phyloP scores from a whole-genome alignment of 2,329 filamentous ascomycete genomes.

The Aspergillus ochraceus region DNA sequence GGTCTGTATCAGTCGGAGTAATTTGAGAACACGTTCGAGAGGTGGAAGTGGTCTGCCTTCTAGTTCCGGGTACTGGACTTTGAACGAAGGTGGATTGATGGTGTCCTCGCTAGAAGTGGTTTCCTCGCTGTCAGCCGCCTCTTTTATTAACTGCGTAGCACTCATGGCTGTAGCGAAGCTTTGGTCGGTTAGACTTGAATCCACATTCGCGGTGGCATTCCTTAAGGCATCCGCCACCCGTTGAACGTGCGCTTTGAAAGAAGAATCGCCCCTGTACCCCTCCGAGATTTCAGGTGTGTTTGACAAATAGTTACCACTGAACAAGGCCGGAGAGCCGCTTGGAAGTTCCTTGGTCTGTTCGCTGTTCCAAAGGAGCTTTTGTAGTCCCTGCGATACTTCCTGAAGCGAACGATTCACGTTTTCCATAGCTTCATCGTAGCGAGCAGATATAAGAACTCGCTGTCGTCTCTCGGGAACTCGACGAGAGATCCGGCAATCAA shows the following conservation, averaged over 20 bases:
- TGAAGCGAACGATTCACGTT: background rate
- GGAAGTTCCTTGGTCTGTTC: background rate
- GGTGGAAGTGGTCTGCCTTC: background rate
- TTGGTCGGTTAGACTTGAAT: background rate
- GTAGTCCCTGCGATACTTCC: background rate
- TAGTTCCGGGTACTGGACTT: background rate
- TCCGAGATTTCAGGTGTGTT: background rate
- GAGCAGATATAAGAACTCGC: background rate
- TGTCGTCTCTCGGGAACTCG: background rate
- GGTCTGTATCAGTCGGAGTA: background rate
- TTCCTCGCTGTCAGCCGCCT: background rate
- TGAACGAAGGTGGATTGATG: background rate
- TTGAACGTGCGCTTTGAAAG: background rate
- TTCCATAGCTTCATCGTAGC: background rate
- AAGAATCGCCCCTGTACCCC: background rate
- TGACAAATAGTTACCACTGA: background rate
- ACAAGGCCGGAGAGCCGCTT: background rate
- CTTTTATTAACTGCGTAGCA: background rate
- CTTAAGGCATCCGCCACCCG: background rate
- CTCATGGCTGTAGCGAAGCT: background rate
- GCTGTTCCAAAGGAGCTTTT: background rate
- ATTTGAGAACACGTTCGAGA: background rate
- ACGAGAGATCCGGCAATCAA: background rate
- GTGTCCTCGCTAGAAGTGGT: background rate
- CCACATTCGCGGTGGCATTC: background rate